These are phyloP conservation scores for Boletus rubroflammeus DNA, from an alignment of 768 basidiomycete genomes.

Conservation along the genomic window DNA sequence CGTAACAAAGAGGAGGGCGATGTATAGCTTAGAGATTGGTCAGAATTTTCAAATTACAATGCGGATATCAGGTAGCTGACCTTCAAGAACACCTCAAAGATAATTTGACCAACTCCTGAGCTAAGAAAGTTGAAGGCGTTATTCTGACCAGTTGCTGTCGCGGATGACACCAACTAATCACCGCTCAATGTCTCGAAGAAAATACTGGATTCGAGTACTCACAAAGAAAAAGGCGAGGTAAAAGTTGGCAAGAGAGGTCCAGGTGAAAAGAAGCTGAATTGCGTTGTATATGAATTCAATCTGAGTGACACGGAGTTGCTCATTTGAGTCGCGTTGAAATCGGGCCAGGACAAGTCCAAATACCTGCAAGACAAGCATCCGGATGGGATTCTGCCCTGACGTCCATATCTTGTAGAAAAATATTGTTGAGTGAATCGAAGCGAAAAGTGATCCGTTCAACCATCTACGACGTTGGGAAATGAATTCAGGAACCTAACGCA, in stretches of 20 bases:
- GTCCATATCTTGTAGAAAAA: slow-evolving; percentile 88
- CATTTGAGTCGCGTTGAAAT: background rate
- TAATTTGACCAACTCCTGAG: slow-evolving; percentile 62
- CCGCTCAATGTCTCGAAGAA: slow-evolving; percentile 17
- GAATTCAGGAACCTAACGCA: slow-evolving; percentile 73
- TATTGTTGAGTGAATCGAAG: slow-evolving; percentile 87
- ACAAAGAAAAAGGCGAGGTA: slow-evolving; percentile 94
- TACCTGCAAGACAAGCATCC: slow-evolving; percentile 69
- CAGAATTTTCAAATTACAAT: slow-evolving; percentile 19
- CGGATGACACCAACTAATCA: slow-evolving; percentile 73
- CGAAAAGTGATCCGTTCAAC: slow-evolving; percentile 89
- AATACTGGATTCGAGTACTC: slow-evolving; percentile 33
- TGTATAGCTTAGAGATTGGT: slow-evolving; percentile 55
- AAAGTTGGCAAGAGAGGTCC: slow-evolving; percentile 92
- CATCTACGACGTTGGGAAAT: slow-evolving; percentile 91
- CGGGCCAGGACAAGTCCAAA: background rate
- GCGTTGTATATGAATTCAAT: slow-evolving; percentile 92
- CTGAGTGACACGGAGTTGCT: slow-evolving; percentile 29
- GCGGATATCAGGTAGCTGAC: slow-evolving; percentile 16
- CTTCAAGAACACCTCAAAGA: slow-evolving; percentile 77
- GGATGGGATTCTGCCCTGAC: slow-evolving; percentile 85
- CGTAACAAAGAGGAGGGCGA: slow-evolving; percentile 77
- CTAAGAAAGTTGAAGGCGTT: slow-evolving; percentile 85
- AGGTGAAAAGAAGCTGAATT: slow-evolving; percentile 85
- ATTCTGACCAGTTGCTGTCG: slow-evolving; percentile 49